phyloP scores from a whole-genome alignment of 1,284 basidiomycete genomes.

The Limonomyces culmigenus region DNA sequence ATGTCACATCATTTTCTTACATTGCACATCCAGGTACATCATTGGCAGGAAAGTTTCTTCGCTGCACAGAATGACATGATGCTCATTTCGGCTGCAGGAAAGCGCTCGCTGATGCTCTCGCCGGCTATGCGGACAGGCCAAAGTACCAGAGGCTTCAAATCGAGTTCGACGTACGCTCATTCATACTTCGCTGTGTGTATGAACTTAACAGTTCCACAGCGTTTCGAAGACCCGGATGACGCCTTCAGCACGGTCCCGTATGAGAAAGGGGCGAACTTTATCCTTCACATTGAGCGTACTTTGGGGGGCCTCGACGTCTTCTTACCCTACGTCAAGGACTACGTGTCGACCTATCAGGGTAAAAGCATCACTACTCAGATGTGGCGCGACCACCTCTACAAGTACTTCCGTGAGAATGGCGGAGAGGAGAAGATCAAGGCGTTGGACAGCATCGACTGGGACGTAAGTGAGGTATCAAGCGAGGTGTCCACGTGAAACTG shows the following conservation, averaged over 20 bases:
- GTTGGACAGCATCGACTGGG: conserved; percentile 65
- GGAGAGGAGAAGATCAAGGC: conserved; percentile 47
- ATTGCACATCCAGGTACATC: neutral
- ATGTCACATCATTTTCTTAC: neutral
- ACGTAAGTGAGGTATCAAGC: conserved; percentile 25
- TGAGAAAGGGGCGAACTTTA: conserved; percentile 62
- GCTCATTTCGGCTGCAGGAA: too few species aligned
- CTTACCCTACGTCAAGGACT: conserved; percentile 68
- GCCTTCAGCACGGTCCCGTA: conserved; percentile 60
- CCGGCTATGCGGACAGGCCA: conserved; percentile 70
- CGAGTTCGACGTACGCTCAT: too few species aligned
- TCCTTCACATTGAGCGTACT: conserved; percentile 53
- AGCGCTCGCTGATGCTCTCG: conserved; percentile 46
- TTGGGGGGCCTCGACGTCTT: conserved; percentile 82
- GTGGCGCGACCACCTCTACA: conserved; percentile 78
- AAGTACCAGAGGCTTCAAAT: too few species aligned
- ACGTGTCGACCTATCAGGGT: conserved; percentile 66
- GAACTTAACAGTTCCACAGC: too few species aligned
- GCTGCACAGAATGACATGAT: too few species aligned
- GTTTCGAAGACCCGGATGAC: conserved; percentile 84
- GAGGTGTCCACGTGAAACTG: conserved; percentile 1
- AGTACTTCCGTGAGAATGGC: conserved; percentile 54
- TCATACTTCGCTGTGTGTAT: too few species aligned
- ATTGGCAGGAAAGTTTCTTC: neutral
- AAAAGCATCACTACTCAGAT: conserved; percentile 78